Evolutionary conservation across 1,139 yeast species (phyloP).

Genomic region (Suhomyces taliae): DNA sequence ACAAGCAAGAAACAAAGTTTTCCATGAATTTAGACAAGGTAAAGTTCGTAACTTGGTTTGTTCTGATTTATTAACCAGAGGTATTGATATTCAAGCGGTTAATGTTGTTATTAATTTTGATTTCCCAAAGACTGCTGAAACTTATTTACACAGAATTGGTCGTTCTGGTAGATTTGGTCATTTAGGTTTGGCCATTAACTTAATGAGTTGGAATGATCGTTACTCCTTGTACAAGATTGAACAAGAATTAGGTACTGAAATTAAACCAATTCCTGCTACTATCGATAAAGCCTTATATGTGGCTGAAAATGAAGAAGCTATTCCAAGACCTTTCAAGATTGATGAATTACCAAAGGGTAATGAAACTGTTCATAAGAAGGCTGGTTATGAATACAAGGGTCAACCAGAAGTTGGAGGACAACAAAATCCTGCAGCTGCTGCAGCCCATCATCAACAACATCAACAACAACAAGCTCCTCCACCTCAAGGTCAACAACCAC

Average conservation of each 20-base stretch:
- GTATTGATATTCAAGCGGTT: conserved; percentile 98
- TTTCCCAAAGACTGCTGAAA: conserved; percentile 97
- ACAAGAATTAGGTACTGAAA: conserved; percentile 96
- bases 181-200: conserved; percentile 93
- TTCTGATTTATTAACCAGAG: conserved; percentile 94
- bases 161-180: conserved; percentile 99
- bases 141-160: conserved; percentile 97
- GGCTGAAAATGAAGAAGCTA: conserved; percentile 71
- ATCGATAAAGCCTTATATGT: conserved; percentile 90
- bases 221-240: conserved; percentile 92
- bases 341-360: conserved; percentile 61
- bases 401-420: conserved; percentile 37
- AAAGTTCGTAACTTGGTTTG: conserved; percentile 96
- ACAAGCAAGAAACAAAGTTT: conserved; percentile 94
- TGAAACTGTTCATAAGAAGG: conserved; percentile 35
- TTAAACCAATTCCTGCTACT: conserved; percentile 89
- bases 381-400: conserved; percentile 50
- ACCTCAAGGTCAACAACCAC: conserved; percentile 16
- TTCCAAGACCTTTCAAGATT: conserved; percentile 86
- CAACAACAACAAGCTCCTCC: conserved; percentile 11
- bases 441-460: too few species aligned
- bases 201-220: conserved; percentile 96
- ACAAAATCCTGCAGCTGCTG: conserved; percentile 10
- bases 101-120: conserved; percentile 97
- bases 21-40: conserved; percentile 98